Conservation (phyloP, 805 yeast species). For the Priceomyces castillae region DNA sequence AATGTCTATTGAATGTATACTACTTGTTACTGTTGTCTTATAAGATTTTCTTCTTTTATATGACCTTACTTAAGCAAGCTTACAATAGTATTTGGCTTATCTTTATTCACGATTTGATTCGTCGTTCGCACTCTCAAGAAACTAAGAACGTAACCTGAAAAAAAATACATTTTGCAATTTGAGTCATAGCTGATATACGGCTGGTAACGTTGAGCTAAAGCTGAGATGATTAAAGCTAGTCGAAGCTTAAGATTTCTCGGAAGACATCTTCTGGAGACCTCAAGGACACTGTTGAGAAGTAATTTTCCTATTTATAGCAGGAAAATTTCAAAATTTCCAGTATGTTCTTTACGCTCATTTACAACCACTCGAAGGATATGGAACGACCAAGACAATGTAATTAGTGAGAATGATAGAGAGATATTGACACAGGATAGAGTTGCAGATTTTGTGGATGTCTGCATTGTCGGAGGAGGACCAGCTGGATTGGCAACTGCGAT, state of each 20-base stretch:
- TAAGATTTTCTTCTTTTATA: too few relatives aligned
- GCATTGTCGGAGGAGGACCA: constrained; percentile 97
- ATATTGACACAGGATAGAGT: constrained; percentile 65
- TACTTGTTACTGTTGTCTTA: too few relatives aligned
- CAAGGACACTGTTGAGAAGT: background rate
- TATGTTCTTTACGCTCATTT: constrained; percentile 5
- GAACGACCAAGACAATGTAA: background rate
- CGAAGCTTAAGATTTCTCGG: background rate
- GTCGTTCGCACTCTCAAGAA: constrained; percentile 2
- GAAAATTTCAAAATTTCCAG: background rate
- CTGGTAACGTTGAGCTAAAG: background rate
- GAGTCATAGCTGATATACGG: background rate
- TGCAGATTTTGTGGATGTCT: constrained; percentile 84
- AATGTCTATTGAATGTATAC: background rate
- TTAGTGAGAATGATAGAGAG: constrained; percentile 42
- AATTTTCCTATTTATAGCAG: background rate
- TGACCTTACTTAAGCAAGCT: too few relatives aligned
- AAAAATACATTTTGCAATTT: background rate
- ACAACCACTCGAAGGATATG: background rate
- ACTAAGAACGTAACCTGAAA: background rate
- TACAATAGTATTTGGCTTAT: background rate
- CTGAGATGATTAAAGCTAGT: background rate
- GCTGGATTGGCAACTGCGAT: constrained; percentile 96
- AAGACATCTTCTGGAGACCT: background rate
- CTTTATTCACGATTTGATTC: constrained; percentile 4